Evolutionary conservation across 192 early-diverging fungal species (phyloP).

Genomic region (Jimgerdemannia lactiflua): DNA sequence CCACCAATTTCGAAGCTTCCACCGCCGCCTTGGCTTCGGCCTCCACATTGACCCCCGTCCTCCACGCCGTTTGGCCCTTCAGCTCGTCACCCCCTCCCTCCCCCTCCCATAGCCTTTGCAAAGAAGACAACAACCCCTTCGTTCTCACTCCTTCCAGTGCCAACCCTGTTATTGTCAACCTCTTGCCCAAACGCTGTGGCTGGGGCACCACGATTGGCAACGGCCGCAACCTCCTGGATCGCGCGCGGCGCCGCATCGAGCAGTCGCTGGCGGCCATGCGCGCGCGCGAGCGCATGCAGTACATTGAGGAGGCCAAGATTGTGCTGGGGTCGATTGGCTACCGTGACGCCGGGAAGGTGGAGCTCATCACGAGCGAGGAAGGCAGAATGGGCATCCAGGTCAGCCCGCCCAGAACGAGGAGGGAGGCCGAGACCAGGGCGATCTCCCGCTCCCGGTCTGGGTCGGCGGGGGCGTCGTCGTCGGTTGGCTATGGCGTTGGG

Average conservation of each 20-base stretch:
- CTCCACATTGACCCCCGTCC: neutral
- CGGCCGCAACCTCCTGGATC: constrained; percentile 10
- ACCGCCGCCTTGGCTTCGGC: neutral
- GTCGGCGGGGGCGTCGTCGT: no score
- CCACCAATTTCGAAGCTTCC: neutral
- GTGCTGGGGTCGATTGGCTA: constrained; percentile 6
- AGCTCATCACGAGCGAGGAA: neutral
- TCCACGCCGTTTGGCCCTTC: constrained; percentile 3
- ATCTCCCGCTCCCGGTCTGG: no score
- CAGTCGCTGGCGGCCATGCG: constrained; percentile 9
- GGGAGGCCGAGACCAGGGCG: no score
- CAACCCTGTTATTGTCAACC: neutral
- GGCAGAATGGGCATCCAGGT: neutral
- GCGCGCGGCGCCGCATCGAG: neutral
- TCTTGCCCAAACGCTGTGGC: neutral
- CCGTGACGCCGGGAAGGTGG: neutral
- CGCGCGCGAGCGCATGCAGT: constrained; percentile 19
- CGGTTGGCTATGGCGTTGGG: neutral
- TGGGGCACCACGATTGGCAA: constrained; percentile 13
- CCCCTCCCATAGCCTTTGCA: neutral
- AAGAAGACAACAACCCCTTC: neutral
- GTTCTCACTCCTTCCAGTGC: neutral
- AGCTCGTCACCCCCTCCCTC: neutral
- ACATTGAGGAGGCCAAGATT: constrained; percentile 12
- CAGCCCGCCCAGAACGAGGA: neutral